phyloP scores from a whole-genome alignment of 345 rosid species.

The Limnanthes douglasii region DNA sequence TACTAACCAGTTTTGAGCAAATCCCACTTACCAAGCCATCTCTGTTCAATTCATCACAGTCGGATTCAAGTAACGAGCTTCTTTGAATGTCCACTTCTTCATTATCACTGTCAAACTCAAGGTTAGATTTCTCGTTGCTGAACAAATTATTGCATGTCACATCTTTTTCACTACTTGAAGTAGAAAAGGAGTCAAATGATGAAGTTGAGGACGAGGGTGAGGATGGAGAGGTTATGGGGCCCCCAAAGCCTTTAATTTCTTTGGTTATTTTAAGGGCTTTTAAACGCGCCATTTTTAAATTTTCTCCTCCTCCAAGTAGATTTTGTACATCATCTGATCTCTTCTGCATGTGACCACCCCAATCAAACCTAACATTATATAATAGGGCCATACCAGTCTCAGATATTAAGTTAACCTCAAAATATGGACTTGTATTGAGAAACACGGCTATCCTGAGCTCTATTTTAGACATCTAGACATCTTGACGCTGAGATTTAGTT shows the following conservation, averaged over 20 bases:
- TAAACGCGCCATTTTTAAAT: slow-evolving; percentile 20
- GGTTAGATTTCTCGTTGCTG: too few relatives aligned
- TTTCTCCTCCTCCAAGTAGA: slow-evolving; percentile 21
- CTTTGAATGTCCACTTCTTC: slow-evolving; percentile 9
- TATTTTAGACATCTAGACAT: not conserved
- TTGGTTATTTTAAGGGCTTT: slow-evolving; percentile 30
- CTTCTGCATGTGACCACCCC: slow-evolving; percentile 36
- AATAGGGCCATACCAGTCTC: not conserved
- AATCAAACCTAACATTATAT: slow-evolving; percentile 16
- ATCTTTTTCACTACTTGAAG: not conserved
- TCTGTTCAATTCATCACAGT: slow-evolving; percentile 1
- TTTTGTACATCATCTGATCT: slow-evolving; percentile 16
- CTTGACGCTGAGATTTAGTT: too few relatives aligned
- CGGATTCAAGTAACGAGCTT: slow-evolving; percentile 14
- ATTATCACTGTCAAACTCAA: not conserved
- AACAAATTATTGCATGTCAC: slow-evolving; percentile 7
- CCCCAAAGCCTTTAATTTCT: slow-evolving; percentile 45
- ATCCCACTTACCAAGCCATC: slow-evolving; percentile 15
- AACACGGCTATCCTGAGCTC: not conserved
- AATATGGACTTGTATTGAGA: too few relatives aligned
- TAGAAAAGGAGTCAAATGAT: slow-evolving; percentile 14
- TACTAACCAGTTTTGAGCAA: slow-evolving; percentile 13
- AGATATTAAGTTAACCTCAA: too few relatives aligned
- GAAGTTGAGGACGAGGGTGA: slow-evolving; percentile 9
- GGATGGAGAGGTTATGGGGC: slow-evolving; percentile 1